These are phyloP conservation scores for Lentinula sp. DNA, from an alignment of 768 basidiomycete species.

Conservation along the genomic window DNA sequence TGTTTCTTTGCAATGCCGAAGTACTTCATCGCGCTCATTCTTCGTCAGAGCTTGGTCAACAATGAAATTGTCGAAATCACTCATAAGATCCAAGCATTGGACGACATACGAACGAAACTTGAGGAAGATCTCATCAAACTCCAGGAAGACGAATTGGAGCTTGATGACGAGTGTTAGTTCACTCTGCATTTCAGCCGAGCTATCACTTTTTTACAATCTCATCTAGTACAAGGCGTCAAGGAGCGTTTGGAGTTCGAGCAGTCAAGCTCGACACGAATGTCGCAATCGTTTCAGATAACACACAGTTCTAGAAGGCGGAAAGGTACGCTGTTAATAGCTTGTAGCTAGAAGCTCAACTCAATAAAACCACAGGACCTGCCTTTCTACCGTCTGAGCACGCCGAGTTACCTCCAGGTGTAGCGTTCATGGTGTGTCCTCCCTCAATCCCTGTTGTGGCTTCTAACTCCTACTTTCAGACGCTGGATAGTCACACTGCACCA, in stretches of 20 bases:
- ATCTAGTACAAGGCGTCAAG: conserved; percentile 79
- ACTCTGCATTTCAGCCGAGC: neutral
- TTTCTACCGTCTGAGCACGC: conserved; percentile 98
- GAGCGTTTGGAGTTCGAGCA: conserved; percentile 78
- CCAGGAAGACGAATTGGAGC: conserved; percentile 92
- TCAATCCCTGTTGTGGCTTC: conserved; percentile 8
- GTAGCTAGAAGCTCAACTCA: neutral
- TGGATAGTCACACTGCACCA: conserved; percentile 73
- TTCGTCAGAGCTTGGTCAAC: conserved; percentile 68
- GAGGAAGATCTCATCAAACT: conserved; percentile 79
- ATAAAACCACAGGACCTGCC: conserved; percentile 59
- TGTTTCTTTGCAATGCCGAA: conserved; percentile 19
- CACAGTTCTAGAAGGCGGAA: conserved; percentile 66
- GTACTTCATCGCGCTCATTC: conserved; percentile 9
- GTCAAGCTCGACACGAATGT: conserved; percentile 19
- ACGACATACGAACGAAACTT: conserved; percentile 71
- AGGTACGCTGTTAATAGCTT: conserved; percentile 30
- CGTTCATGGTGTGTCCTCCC: conserved; percentile 79
- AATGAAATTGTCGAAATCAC: conserved; percentile 87
- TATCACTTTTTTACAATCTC: conserved; percentile 7
- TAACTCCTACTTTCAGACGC: conserved; percentile 44
- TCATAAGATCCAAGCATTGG: conserved; percentile 81
- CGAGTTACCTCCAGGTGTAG: conserved; percentile 87
- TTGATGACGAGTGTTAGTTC: conserved; percentile 89
- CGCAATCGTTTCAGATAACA: conserved; percentile 38